These are phyloP conservation scores for Trichoderma sp. DNA, from an alignment of 2,329 filamentous ascomycete species.

Conservation along the genomic window DNA sequence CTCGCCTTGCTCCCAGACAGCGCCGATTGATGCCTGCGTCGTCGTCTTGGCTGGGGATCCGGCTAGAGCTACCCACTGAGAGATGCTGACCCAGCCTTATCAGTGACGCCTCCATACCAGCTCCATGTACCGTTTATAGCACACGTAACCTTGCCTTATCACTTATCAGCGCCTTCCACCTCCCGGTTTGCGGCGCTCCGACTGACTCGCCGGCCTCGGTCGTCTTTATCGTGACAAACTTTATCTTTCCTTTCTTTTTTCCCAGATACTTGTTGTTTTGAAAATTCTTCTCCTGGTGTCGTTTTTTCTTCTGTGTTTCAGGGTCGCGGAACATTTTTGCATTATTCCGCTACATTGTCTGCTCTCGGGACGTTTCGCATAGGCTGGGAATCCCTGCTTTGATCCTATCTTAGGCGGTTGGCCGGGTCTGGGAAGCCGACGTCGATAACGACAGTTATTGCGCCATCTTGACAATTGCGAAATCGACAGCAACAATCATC, in stretches of 20 bases:
- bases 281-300: background rate
- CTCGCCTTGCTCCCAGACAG: background rate
- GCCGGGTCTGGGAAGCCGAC: conserved; percentile 4
- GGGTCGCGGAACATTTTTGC: background rate
- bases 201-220: conserved; percentile 18
- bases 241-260: background rate
- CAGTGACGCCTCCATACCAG: conserved; percentile 2
- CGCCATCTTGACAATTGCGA: conserved; percentile 24
- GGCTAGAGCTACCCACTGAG: background rate
- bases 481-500: background rate
- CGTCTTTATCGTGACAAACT: conserved; percentile 8
- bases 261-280: background rate
- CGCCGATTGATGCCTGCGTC: background rate
- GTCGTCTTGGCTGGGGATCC: background rate
- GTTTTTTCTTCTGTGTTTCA: background rate
- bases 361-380: background rate
- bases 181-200: conserved; percentile 23
- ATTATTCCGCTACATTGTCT: background rate
- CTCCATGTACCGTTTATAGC: conserved; percentile 5
- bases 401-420: conserved; percentile 3
- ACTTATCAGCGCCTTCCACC: conserved; percentile 22
- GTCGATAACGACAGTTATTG: conserved; percentile 25
- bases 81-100: conserved; percentile 4
- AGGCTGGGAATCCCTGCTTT: conserved; percentile 7
- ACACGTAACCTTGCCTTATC: conserved; percentile 19